Conservation (phyloP, 345 rosid species). For the Linum lewisii region DNA sequence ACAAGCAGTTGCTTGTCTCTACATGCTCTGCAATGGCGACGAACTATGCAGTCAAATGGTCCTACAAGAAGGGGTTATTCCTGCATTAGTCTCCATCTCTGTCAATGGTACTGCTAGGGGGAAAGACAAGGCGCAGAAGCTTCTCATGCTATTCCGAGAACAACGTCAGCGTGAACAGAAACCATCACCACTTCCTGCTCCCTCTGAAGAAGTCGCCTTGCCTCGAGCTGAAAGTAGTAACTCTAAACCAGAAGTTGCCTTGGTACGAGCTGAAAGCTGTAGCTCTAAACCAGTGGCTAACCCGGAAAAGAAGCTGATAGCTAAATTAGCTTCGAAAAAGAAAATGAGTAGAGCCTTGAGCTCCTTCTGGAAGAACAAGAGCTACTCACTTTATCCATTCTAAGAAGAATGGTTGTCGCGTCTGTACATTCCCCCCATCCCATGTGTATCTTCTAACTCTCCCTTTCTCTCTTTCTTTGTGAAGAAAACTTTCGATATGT, state of each 20-base stretch:
- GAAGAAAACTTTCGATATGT: slow-evolving; percentile 12
- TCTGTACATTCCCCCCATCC: slow-evolving; percentile 32
- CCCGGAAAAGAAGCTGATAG: slow-evolving; percentile 41
- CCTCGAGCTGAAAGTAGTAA: slow-evolving; percentile 24
- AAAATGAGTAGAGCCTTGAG: slow-evolving; percentile 61
- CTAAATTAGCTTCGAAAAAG: slow-evolving; percentile 63
- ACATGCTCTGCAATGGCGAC: slow-evolving; percentile 13
- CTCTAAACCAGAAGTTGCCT: slow-evolving; percentile 15
- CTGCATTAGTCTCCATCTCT: slow-evolving; percentile 10
- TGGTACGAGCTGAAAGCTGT: slow-evolving; percentile 24
- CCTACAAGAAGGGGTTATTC: slow-evolving; percentile 12
- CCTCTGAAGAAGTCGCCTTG: slow-evolving; percentile 3
- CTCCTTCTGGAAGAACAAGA: slow-evolving; percentile 83
- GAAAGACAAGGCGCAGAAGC: slow-evolving; percentile 9
- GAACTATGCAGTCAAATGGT: slow-evolving; percentile 11
- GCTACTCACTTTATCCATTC: slow-evolving; percentile 57
- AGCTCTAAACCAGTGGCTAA: slow-evolving; percentile 18
- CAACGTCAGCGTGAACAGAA: slow-evolving; percentile 35
- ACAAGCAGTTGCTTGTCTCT: slow-evolving; percentile 17
- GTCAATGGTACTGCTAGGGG: slow-evolving; percentile 16
- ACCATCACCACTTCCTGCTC: slow-evolving; percentile 23
- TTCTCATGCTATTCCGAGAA: slow-evolving; percentile 39
- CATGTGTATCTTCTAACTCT: slow-evolving; percentile 26
- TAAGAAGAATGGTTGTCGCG: slow-evolving; percentile 11
- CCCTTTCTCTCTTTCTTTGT: slow-evolving; percentile 17